Evolutionary conservation across 2,329 filamentous ascomycete genomes (phyloP).

Genomic region (Phialophora chinensis): DNA sequence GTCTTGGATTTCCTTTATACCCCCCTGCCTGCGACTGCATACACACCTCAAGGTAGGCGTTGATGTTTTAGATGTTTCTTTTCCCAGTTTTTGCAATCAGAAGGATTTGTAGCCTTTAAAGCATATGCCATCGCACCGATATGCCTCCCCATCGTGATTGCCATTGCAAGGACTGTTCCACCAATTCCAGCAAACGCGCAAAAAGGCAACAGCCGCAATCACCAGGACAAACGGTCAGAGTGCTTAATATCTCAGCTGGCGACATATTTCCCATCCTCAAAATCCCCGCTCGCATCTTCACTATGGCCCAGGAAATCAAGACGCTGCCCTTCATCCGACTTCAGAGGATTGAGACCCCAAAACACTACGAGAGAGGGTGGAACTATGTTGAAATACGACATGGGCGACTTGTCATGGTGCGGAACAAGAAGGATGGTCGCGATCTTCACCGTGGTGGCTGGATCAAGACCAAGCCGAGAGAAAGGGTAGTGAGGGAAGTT

Average conservation of each 20-base stretch:
- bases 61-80: background rate
- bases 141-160: slow-evolving; percentile 15
- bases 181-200: slow-evolving; percentile 17
- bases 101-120: slow-evolving; percentile 6
- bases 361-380: slow-evolving; percentile 13
- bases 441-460: slow-evolving; percentile 1
- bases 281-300: slow-evolving; percentile 5
- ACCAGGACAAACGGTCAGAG: slow-evolving; percentile 13
- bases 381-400: slow-evolving; percentile 5
- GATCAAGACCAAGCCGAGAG: slow-evolving; percentile 6
- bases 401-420: slow-evolving; percentile 6
- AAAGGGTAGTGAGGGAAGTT: background rate
- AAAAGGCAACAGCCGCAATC: slow-evolving; percentile 1
- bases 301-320: background rate
- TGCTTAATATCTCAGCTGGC: slow-evolving; percentile 12
- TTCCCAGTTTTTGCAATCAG: background rate
- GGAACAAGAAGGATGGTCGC: slow-evolving; percentile 9
- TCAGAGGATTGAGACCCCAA: background rate
- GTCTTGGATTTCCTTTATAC: slow-evolving; percentile 11
- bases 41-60: background rate
- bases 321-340: slow-evolving; percentile 2
- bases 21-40: background rate
- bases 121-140: background rate
- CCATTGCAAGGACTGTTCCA: slow-evolving; percentile 20
- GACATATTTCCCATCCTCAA: slow-evolving; percentile 3